These are phyloP conservation scores for Phyllosticta ampelicida DNA, from an alignment of 2,329 filamentous ascomycete genomes.

Conservation along the genomic window DNA sequence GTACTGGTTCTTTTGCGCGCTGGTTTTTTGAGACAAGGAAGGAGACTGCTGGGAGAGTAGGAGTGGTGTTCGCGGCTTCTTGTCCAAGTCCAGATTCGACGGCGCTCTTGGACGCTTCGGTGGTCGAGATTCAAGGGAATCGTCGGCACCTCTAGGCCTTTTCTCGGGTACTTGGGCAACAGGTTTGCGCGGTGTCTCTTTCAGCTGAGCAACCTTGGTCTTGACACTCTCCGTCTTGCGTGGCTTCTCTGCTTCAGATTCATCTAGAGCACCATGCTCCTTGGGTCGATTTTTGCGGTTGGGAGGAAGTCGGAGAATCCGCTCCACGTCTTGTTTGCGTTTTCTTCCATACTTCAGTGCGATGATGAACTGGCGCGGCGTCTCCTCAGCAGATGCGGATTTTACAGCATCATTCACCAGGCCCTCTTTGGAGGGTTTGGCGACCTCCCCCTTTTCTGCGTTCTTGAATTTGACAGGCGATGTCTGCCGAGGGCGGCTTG, in stretches of 20 bases:
- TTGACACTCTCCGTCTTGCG: slow-evolving; percentile 10
- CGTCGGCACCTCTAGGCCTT: slow-evolving; percentile 24
- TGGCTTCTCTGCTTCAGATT: background rate
- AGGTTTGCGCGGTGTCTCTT: slow-evolving; percentile 5
- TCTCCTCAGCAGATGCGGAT: slow-evolving; percentile 8
- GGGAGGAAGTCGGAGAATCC: slow-evolving; percentile 23
- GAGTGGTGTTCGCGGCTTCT: slow-evolving; percentile 23
- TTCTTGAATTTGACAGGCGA: background rate
- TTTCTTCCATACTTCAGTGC: slow-evolving; percentile 42
- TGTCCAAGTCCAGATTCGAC: slow-evolving; percentile 16
- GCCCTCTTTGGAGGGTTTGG: background rate
- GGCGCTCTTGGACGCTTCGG: slow-evolving; percentile 24
- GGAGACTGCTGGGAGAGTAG: slow-evolving; percentile 20
- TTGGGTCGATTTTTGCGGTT: slow-evolving; percentile 17
- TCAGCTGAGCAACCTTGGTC: slow-evolving; percentile 3
- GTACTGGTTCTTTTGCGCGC: slow-evolving; percentile 22
- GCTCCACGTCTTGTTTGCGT: slow-evolving; percentile 37
- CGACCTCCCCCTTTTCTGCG: background rate
- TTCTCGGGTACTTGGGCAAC: slow-evolving; percentile 18
- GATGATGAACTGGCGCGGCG: slow-evolving; percentile 31
- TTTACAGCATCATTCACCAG: background rate
- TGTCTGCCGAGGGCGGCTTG: background rate
- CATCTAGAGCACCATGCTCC: background rate
- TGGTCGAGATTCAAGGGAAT: slow-evolving; percentile 10
- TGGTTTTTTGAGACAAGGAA: slow-evolving; percentile 20